Percentiles rank a stretch among this genome's conserved stretches.
phyloP scores from a whole-genome alignment of 805 yeast genomes.

The Clavispora asparagi region DNA sequence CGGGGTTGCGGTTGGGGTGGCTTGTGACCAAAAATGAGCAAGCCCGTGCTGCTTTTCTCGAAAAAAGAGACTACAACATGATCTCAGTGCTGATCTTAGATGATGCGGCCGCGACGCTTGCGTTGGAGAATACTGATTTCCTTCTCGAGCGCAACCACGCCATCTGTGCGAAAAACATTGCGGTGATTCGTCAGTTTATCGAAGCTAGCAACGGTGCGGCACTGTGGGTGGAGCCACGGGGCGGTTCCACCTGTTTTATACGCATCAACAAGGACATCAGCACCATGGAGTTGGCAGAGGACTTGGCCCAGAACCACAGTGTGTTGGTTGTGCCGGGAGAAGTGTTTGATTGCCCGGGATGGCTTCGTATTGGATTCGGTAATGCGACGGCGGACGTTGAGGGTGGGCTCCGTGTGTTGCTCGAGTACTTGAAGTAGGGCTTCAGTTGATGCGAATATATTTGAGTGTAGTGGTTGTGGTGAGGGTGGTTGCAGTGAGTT shows the following conservation, averaged over 20 bases:
- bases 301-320: slow-evolving; percentile 28
- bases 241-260: slow-evolving; percentile 45
- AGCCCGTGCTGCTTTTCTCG: slow-evolving; percentile 26
- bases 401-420: slow-evolving; percentile 27
- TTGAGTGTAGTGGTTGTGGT: neutral
- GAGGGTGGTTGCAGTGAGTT: too few relatives aligned
- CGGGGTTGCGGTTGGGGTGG: slow-evolving; percentile 55
- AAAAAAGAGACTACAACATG: slow-evolving; percentile 46
- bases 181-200: slow-evolving; percentile 29
- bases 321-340: slow-evolving; percentile 48
- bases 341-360: slow-evolving; percentile 27
- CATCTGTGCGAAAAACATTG: slow-evolving; percentile 36
- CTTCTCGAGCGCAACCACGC: slow-evolving; percentile 36
- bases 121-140: slow-evolving; percentile 26
- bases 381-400: slow-evolving; percentile 31
- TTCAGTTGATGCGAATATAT: neutral
- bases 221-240: slow-evolving; percentile 40
- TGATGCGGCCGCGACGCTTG: slow-evolving; percentile 42
- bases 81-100: slow-evolving; percentile 46
- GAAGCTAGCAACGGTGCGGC: slow-evolving; percentile 25
- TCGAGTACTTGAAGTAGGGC: slow-evolving; percentile 4
- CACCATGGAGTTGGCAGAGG: slow-evolving; percentile 29
- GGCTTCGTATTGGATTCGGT: slow-evolving; percentile 45
- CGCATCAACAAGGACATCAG: slow-evolving; percentile 23
- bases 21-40: slow-evolving; percentile 31